Percentiles rank a stretch among this genome's conserved stretches.
Conservation (phyloP, 768 basidiomycete species). For the Pulveroboletus sp. region DNA sequence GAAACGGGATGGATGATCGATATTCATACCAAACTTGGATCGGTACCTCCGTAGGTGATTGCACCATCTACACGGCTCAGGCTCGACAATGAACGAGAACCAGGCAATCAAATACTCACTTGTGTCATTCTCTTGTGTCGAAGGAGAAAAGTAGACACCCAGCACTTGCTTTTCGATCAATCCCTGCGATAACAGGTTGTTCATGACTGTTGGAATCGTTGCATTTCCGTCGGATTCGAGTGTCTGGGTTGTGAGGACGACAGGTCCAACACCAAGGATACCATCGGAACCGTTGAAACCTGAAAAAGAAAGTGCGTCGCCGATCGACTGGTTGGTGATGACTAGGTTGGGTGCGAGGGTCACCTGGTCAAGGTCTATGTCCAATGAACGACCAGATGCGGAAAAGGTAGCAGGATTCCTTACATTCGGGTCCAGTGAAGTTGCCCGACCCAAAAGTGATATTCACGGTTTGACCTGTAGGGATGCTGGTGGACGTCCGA, state of each 20-base stretch:
- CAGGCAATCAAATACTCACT: slow-evolving; percentile 5
- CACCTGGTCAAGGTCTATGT: slow-evolving; percentile 25
- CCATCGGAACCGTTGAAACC: slow-evolving; percentile 20
- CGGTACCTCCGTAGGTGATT: not conserved
- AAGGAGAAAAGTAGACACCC: slow-evolving; percentile 18
- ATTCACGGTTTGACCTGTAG: slow-evolving; percentile 22
- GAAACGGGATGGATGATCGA: not conserved
- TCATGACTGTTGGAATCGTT: slow-evolving; percentile 17
- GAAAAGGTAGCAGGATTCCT: not conserved
- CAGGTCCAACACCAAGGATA: slow-evolving; percentile 24
- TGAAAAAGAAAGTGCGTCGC: slow-evolving; percentile 13
- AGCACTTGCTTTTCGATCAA: slow-evolving; percentile 13
- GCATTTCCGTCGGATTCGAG: not conserved
- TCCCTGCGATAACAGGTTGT: slow-evolving; percentile 17
- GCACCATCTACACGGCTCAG: slow-evolving; percentile 6
- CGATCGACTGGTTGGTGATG: slow-evolving; percentile 29
- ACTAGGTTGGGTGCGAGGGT: slow-evolving; percentile 22
- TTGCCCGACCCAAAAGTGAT: slow-evolving; percentile 9
- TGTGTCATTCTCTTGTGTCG: slow-evolving; percentile 1
- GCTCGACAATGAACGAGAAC: slow-evolving; percentile 1
- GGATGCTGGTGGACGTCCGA: slow-evolving; percentile 21
- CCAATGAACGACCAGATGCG: not conserved
- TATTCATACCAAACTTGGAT: not conserved
- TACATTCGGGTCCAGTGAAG: slow-evolving; percentile 36
- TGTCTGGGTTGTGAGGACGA: not conserved